Conservation (phyloP, 768 basidiomycete genomes). For the Hortiboletus campestris region DNA sequence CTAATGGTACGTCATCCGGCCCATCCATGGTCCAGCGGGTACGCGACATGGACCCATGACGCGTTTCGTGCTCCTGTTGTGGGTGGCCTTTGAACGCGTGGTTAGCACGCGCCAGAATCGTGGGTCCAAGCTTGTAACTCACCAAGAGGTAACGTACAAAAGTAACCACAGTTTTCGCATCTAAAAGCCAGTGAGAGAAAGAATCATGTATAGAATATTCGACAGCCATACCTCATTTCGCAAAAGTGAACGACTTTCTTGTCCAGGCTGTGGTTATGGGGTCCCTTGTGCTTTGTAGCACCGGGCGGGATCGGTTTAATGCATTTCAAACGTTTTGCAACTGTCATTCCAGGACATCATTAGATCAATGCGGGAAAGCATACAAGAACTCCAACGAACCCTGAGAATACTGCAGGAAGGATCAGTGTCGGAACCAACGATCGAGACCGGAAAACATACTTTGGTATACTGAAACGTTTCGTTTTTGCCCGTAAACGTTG, state of each 20-base stretch:
- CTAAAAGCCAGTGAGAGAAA: conserved; percentile 24
- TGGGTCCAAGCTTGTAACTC: not conserved
- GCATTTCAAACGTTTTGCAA: conserved; percentile 50
- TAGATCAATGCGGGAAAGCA: not conserved
- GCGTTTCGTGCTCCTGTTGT: conserved; percentile 60
- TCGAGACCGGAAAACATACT: conserved; percentile 31
- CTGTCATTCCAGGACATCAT: conserved; percentile 24
- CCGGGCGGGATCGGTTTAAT: conserved; percentile 45
- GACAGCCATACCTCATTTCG: conserved; percentile 39
- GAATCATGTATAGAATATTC: not conserved
- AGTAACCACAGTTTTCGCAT: conserved; percentile 56
- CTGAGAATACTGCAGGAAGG: conserved; percentile 47
- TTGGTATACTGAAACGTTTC: conserved; percentile 67
- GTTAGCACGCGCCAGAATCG: not conserved
- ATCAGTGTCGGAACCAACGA: not conserved
- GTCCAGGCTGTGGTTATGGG: conserved; percentile 49
- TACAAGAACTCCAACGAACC: conserved; percentile 29
- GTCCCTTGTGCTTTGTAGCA: conserved; percentile 41
- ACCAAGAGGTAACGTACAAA: conserved; percentile 58
- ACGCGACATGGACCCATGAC: conserved; percentile 61
- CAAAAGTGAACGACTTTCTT: conserved; percentile 52
- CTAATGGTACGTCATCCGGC: conserved; percentile 46
- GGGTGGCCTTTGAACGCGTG: conserved; percentile 43
- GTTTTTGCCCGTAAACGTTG: conserved; percentile 58
- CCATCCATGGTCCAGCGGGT: conserved; percentile 58